phyloP scores from a whole-genome alignment of 148 eudicot species.

The Gaultheria prostrata region DNA sequence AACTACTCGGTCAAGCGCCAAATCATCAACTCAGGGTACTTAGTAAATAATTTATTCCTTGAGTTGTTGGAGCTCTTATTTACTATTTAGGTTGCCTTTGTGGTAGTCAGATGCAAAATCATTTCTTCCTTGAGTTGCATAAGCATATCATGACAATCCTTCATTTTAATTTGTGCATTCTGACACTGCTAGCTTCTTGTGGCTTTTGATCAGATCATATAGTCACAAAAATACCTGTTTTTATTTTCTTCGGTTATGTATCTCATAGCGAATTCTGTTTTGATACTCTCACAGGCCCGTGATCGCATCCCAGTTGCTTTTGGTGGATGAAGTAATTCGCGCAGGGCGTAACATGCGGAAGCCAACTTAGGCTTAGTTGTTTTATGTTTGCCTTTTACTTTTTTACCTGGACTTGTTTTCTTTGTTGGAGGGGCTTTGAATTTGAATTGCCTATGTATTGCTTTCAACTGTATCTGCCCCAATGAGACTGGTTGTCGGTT shows the following conservation, averaged over 20 bases:
- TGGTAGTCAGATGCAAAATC: too few species aligned
- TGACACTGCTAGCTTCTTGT: neutral
- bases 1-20: slow-evolving; percentile 92
- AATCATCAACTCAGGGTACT: slow-evolving; percentile 87
- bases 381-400: neutral
- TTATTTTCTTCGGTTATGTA: neutral
- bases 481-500: neutral
- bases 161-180: neutral
- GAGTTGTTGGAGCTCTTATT: neutral
- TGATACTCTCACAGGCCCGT: slow-evolving; percentile 60
- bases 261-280: neutral
- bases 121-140: neutral
- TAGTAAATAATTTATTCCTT: neutral
- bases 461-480: neutral
- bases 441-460: neutral
- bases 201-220: neutral
- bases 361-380: slow-evolving; percentile 64
- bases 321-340: slow-evolving; percentile 96
- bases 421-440: neutral
- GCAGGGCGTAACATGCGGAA: slow-evolving; percentile 99
- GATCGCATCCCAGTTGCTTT: slow-evolving; percentile 82
- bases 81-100: too few species aligned
- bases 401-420: neutral
- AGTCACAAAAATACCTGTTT: neutral
- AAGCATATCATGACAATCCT: neutral